Conservation (phyloP, 805 yeast genomes). For the Ogataea naganishii region DNA sequence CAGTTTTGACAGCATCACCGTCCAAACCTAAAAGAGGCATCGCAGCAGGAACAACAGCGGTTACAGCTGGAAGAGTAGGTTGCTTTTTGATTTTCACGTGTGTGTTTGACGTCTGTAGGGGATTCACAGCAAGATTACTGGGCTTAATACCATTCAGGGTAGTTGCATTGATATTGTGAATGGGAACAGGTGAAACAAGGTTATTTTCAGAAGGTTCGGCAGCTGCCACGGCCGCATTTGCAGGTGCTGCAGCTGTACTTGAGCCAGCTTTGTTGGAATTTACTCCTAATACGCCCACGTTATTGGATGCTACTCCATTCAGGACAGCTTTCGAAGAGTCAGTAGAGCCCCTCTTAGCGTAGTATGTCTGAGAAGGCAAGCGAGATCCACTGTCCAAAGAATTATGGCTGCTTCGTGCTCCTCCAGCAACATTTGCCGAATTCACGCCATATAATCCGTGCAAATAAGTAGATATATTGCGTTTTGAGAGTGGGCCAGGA, state of each 20-base stretch:
- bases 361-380: slow-evolving; percentile 8
- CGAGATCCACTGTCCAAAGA: too few relatives aligned
- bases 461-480: slow-evolving; percentile 60
- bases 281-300: too few relatives aligned
- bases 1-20: too few relatives aligned
- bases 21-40: too few relatives aligned
- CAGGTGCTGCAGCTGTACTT: background rate
- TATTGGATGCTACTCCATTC: too few relatives aligned
- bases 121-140: slow-evolving; percentile 61
- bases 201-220: too few relatives aligned
- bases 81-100: slow-evolving; percentile 65
- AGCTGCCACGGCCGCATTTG: background rate
- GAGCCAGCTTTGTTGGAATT: too few relatives aligned
- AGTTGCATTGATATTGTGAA: slow-evolving; percentile 12
- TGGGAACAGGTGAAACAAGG: too few relatives aligned
- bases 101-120: slow-evolving; percentile 53
- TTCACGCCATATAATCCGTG: slow-evolving; percentile 41
- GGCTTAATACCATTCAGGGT: slow-evolving; percentile 36
- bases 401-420: background rate
- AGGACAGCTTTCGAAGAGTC: too few relatives aligned
- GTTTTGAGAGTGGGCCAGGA: slow-evolving; percentile 68
- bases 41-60: background rate
- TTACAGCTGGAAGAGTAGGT: slow-evolving; percentile 22
- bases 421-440: slow-evolving; percentile 4
- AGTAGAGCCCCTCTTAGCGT: slow-evolving; percentile 9